Base-by-base conservation (phyloP, 2,329 filamentous ascomycete species). In the Fusarium sulawesiense region DNA sequence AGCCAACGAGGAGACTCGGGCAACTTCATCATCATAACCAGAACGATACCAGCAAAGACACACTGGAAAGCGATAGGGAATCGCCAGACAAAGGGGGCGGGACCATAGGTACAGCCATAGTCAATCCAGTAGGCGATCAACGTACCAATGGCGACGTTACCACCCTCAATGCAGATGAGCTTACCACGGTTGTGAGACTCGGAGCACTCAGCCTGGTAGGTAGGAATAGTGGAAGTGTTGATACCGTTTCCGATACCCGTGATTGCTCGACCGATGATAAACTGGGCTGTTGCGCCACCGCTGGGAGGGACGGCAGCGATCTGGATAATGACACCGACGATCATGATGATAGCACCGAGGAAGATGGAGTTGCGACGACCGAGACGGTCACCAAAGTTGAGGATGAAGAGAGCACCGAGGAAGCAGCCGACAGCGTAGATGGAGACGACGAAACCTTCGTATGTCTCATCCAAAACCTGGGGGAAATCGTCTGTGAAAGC, bases 241-340 rank as follows among this genome's bases (percentile, higher is more conserved):
- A 75, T 71, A n/a, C 85, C 85, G 66, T 86, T 87, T 3, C 86
- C 86, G 8, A 87, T 73, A 18, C 86, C 85, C 11, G 85, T 87
- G 5, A 88, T 77, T n/a, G 85, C 80, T 57, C 84, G 78, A 4
- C 84, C 84, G 58, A 85, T 73, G 55, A 88, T 85, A 61, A 88
- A 80, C 64, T 88, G 85, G 2, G 83, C 80, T 21, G 86, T 74
- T 10, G 64, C 70, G n/a, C 49, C 62, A 7, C 71, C 62, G 6
- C 84, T 75, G 7, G 63, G 63, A 13, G 78, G 79, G 76, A 78
- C 73, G 20, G 78, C 51, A 16, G 83, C 80, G 50, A 86, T 79
- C 75, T 91, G 89, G 32, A 91, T 83, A 16, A 86, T 80, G 44
- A 88, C 88, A n/a, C 89, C 89, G 14, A 89, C 57, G 9, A 88